Conservation (phyloP, 768 basidiomycete genomes). For the Boletus vinaceobasis region DNA sequence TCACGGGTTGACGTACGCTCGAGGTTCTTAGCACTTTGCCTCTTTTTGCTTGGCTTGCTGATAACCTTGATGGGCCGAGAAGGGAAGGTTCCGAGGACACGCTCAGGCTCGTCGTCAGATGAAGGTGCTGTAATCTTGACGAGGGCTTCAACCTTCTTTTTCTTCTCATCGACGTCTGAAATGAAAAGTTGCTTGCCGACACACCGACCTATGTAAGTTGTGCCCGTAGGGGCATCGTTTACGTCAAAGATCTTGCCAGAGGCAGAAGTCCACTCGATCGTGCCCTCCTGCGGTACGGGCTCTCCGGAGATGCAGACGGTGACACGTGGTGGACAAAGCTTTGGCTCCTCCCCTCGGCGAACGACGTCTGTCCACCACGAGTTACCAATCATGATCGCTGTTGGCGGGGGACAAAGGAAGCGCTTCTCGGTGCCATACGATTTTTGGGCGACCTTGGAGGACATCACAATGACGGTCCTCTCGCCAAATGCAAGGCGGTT, state of each 20-base stretch:
- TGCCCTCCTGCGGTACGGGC: constrained; percentile 77
- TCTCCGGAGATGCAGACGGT: constrained; percentile 92
- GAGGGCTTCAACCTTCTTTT: constrained; percentile 91
- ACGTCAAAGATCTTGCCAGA: constrained; percentile 83
- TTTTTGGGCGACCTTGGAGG: constrained; percentile 96
- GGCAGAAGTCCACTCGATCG: constrained; percentile 83
- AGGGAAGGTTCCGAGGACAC: constrained; percentile 84
- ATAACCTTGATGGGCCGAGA: constrained; percentile 98
- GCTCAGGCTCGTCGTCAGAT: constrained; percentile 76
- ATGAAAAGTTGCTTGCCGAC: constrained; percentile 95
- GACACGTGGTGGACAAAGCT: constrained; percentile 74
- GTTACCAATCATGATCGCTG: constrained; percentile 90
- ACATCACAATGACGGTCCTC: constrained; percentile 93
- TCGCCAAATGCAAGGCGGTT: constrained; percentile 91
- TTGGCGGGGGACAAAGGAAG: constrained; percentile 91
- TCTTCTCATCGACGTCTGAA: constrained; percentile 91
- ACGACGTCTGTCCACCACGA: constrained; percentile 90
- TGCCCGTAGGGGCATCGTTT: constrained; percentile 71
- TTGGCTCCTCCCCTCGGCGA: constrained; percentile 70
- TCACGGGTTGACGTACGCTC: constrained; percentile 60
- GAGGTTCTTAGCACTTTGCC: constrained; percentile 88
- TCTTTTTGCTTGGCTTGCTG: constrained; percentile 97
- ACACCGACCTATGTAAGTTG: constrained; percentile 89
- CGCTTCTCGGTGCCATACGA: constrained; percentile 96
- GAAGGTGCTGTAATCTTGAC: constrained; percentile 84